Conservation (phyloP, 2,329 filamentous ascomycete species). For the Cercospora zeae-maydis region DNA sequence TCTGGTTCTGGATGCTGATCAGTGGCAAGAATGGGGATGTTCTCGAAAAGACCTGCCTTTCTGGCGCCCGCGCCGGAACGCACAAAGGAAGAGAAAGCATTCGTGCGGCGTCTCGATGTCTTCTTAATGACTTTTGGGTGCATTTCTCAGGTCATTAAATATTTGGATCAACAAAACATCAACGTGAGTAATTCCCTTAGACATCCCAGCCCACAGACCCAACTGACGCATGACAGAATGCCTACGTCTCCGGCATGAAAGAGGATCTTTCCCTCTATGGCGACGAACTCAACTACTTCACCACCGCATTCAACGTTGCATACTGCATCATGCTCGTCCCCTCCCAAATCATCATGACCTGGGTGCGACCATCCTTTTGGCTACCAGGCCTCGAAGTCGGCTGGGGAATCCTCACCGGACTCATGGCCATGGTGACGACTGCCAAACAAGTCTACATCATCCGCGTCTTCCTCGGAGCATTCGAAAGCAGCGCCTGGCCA, state of each 20-base stretch:
- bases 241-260: constrained; percentile 26
- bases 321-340: constrained; percentile 43
- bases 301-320: constrained; percentile 41
- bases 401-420: constrained; percentile 30
- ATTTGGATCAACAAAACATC: constrained; percentile 32
- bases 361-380: constrained; percentile 37
- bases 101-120: constrained; percentile 40
- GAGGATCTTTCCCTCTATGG: constrained; percentile 30
- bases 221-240: not conserved
- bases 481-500: constrained; percentile 42
- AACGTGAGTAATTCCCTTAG: constrained; percentile 22
- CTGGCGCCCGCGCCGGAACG: constrained; percentile 23
- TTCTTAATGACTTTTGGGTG: constrained; percentile 43
- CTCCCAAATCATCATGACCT: constrained; percentile 41
- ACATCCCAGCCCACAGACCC: not conserved
- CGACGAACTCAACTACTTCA: constrained; percentile 36
- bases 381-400: constrained; percentile 30
- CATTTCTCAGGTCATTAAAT: constrained; percentile 40
- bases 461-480: constrained; percentile 29
- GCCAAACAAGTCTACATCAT: constrained; percentile 31
- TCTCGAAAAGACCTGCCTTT: constrained; percentile 18
- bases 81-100: constrained; percentile 36
- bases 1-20: not conserved
- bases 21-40: constrained; percentile 17
- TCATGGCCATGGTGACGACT: constrained; percentile 33